Conservation (phyloP, 768 basidiomycete genomes). For the Fomitopsis pulvina region DNA sequence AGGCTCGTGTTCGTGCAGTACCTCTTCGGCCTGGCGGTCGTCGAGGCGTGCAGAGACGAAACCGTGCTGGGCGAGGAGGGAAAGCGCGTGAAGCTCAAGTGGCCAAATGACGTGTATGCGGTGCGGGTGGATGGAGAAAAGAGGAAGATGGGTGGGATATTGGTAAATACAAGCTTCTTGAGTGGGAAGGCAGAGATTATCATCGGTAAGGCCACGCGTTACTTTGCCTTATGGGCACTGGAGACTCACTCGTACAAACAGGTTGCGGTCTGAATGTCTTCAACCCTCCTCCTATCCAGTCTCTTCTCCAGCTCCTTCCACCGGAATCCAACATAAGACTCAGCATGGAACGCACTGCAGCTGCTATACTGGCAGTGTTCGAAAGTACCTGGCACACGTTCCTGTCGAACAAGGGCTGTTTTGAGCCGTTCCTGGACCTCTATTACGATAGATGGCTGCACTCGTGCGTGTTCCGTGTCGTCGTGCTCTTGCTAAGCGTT, state of each 20-base stretch:
- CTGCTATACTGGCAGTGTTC: conserved; percentile 69
- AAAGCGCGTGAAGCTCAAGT: conserved; percentile 71
- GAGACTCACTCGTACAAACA: no score
- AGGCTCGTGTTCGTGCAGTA: conserved; percentile 93
- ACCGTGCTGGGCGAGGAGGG: conserved; percentile 45
- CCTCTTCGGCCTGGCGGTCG: conserved; percentile 83
- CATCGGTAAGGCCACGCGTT: conserved; percentile 50
- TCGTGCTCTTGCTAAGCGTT: conserved; percentile 2
- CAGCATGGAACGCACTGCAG: conserved; percentile 69
- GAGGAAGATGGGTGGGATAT: conserved; percentile 86
- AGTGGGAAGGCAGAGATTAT: conserved; percentile 69
- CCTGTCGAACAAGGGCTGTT: conserved; percentile 56
- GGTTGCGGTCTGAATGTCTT: conserved; percentile 88
- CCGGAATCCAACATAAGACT: conserved; percentile 29
- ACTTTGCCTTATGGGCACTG: not conserved
- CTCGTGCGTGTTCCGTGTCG: conserved; percentile 51
- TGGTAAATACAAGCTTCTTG: conserved; percentile 84
- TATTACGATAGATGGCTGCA: conserved; percentile 89
- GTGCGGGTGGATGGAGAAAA: conserved; percentile 43
- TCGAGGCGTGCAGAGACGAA: conserved; percentile 68
- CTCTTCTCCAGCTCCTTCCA: conserved; percentile 63
- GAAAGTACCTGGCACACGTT: conserved; percentile 76
- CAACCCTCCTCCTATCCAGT: conserved; percentile 76
- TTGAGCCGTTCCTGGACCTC: conserved; percentile 71
- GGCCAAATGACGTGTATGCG: conserved; percentile 96